phyloP scores from a whole-genome alignment of 2,329 filamentous ascomycete species.

The Xylaria sp. region DNA sequence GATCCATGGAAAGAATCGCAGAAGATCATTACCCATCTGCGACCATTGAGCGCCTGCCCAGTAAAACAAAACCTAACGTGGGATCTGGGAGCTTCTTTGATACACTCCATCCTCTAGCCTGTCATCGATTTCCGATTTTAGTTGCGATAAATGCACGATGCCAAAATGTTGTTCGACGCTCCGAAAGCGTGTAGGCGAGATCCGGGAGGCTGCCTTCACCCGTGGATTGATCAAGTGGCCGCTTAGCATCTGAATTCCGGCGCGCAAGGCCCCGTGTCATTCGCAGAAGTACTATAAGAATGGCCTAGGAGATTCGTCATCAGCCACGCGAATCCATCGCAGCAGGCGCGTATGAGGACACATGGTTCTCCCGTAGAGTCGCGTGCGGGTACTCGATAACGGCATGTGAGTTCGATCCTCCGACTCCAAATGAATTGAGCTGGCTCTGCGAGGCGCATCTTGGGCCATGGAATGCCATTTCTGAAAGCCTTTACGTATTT shows the following conservation, averaged over 20 bases:
- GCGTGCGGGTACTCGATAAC: constrained; percentile 27
- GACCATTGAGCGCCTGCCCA: constrained; percentile 36
- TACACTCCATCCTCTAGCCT: background rate
- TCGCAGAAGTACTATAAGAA: constrained; percentile 34
- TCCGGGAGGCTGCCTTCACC: constrained; percentile 32
- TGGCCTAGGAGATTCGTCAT: constrained; percentile 4
- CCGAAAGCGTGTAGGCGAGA: constrained; percentile 40
- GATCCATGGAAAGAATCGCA: constrained; percentile 14
- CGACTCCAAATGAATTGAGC: constrained; percentile 46
- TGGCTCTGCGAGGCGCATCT: constrained; percentile 29
- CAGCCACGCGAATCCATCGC: background rate
- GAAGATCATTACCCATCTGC: constrained; percentile 30
- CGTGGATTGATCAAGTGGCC: constrained; percentile 37
- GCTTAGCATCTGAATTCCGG: constrained; percentile 28
- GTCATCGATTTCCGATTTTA: background rate
- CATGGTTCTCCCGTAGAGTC: background rate
- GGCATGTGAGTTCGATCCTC: constrained; percentile 44
- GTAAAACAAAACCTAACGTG: constrained; percentile 31
- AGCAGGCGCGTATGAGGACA: constrained; percentile 5
- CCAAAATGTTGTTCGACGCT: constrained; percentile 30
- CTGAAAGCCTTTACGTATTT: constrained; percentile 16
- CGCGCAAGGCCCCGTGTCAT: constrained; percentile 33
- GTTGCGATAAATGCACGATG: constrained; percentile 35
- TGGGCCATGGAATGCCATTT: constrained; percentile 35
- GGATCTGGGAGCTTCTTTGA: background rate